Evolutionary conservation across 2,329 filamentous ascomycete genomes (phyloP), one percentile per base, ranked within the genome.

Genomic region (Aspergillus niger): DNA sequence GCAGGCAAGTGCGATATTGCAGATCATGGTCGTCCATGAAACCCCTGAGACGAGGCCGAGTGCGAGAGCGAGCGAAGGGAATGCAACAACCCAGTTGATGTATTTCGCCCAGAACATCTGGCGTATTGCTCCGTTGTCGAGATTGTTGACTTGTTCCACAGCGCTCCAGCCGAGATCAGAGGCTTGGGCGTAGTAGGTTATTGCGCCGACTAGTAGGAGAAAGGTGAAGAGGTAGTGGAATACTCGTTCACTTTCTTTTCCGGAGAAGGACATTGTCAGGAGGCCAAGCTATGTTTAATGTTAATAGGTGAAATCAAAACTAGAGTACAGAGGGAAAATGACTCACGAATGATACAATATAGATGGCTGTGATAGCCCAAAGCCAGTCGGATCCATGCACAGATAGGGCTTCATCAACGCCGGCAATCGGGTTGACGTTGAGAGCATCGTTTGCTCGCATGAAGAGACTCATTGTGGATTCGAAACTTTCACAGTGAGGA

Each of bases 161-260:
- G 55, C 30, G 53, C 66, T 71, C 69, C 74, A 85, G 57, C 76
- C 83, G 1, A 85, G 76, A 64, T 84, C 79, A 5, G 83, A 81
- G 5, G 83, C 84, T 72, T 80, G 77, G 60, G 83, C 77, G 63
- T 75, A 86, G 77, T 86, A 86, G 55, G 78, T 69, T 63, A 84
- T 76, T 20, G 80, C 69, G 58, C 82, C 83, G 61, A 80, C 78
- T 8, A 86, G 75, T 43, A 82, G 76, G 38, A 79, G 78, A 55
- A 84, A 75, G 64, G 73, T 77, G 70, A 84, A 83, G 63, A 85
- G 73, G 70, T 85, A 85, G 75, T 86, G 82, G 76, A 86, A 86
- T 66, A 86, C 79, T 66, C 77, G 26, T 26, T 26, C 26, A 26
- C 26, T 26, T 26, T 26, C 26, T 26, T 26, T 26, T 26, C 26